These are phyloP conservation scores for Colletotrichum magnum DNA, from an alignment of 2,329 filamentous ascomycete genomes.

Conservation along the genomic window DNA sequence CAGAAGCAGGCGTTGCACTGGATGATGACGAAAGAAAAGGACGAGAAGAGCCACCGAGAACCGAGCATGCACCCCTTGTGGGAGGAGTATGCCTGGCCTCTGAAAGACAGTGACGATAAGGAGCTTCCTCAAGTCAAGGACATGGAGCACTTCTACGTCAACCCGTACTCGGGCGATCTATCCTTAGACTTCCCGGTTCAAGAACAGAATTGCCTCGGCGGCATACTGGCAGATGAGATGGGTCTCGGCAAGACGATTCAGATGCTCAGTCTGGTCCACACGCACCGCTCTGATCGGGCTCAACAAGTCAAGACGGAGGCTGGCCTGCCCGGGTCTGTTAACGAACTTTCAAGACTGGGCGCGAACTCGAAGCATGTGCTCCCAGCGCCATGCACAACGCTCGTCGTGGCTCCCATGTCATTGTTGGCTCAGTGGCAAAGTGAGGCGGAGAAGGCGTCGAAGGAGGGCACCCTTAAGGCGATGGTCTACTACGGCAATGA, in stretches of 20 bases:
- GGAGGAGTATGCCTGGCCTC: slow-evolving; percentile 95
- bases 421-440: slow-evolving; percentile 97
- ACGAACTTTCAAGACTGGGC: slow-evolving; percentile 73
- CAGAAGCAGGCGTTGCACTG: slow-evolving; percentile 96
- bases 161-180: slow-evolving; percentile 95
- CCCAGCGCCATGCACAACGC: slow-evolving; percentile 86
- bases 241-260: slow-evolving; percentile 98
- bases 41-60: slow-evolving; percentile 78
- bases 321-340: slow-evolving; percentile 60
- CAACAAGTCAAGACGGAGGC: slow-evolving; percentile 52
- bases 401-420: slow-evolving; percentile 98
- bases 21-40: slow-evolving; percentile 95
- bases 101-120: slow-evolving; percentile 88
- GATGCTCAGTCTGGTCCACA: slow-evolving; percentile 94
- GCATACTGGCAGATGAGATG: slow-evolving; percentile 97
- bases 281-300: slow-evolving; percentile 76
- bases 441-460: slow-evolving; percentile 92
- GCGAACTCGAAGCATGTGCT: slow-evolving; percentile 70
- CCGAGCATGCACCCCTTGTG: slow-evolving; percentile 95
- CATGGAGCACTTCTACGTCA: slow-evolving; percentile 89
- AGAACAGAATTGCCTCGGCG: slow-evolving; percentile 94
- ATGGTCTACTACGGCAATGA: slow-evolving; percentile 94
- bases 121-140: slow-evolving; percentile 76
- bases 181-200: slow-evolving; percentile 93
- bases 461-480: slow-evolving; percentile 83